Evolutionary conservation across 305 asterid species (phyloP), one percentile per base, ranked within the genome.

Genomic region (Fraxinus latifolia): DNA sequence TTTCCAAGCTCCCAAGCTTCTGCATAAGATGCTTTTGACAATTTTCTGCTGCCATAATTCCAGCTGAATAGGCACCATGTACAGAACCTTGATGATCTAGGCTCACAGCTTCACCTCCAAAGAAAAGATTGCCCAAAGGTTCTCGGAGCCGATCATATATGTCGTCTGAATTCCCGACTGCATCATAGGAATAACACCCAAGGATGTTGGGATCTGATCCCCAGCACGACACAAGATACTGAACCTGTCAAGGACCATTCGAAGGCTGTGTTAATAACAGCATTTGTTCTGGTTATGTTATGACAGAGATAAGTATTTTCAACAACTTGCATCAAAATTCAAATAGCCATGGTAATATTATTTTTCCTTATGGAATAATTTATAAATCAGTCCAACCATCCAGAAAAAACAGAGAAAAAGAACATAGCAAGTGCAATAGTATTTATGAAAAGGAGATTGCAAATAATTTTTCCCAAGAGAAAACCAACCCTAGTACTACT

Each of bases 101-200:
- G 70, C 99, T 92, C 62, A 88, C 97, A 1, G 99, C 99, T 88
- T 96, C 99, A 11, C 99, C 99, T 65, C 94, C 99, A 36, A 96
- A 96, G 94, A 92, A 94, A 27, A 96, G 90, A 87, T 93, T 94
- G 15, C 97, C 98, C 62, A 93, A 88, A 4, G 97, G 93, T 37
- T 89, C 97, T 2, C 98, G 93, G 11, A 96, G 93, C 74, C 93
- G 90, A 77, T 96, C 99, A 27, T 96, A 96, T 85, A 92, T 88
- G 62, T 96, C 98, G 0, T 84, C 90, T 21, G 97, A 87, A 76
- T 92, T 96, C 75, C 99, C 99, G 11, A 96, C 98, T 21, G 95
- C 90, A 71, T 96, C 99, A 27, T 96, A 96, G 0, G 98, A 93
- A 79, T 94, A 96, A 85, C 97, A 92, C 76, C 99, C 99, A 1